Evolutionary conservation across 2,329 filamentous ascomycete species (phyloP).

Genomic region (Penicillium sp.): DNA sequence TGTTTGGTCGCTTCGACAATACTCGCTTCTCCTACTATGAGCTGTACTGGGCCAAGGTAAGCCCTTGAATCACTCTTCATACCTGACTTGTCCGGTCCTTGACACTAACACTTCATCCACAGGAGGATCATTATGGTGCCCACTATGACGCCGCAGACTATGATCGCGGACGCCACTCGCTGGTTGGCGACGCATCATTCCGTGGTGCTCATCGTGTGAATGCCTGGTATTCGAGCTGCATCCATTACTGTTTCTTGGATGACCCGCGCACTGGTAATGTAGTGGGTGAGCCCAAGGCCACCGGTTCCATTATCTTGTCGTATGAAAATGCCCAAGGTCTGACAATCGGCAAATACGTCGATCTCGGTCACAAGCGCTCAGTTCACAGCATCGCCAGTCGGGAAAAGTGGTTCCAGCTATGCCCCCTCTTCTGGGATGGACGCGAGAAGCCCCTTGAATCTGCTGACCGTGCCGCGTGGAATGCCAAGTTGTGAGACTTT

Average conservation of each 20-base stretch:
- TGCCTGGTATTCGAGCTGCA: slow-evolving; percentile 60
- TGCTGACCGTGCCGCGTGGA: slow-evolving; percentile 50
- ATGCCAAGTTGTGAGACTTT: slow-evolving; percentile 45
- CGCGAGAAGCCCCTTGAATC: slow-evolving; percentile 47
- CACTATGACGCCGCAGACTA: slow-evolving; percentile 59
- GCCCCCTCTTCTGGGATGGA: slow-evolving; percentile 54
- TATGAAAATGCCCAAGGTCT: slow-evolving; percentile 77
- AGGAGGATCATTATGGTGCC: slow-evolving; percentile 63
- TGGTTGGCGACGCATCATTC: slow-evolving; percentile 59
- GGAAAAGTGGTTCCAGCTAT: slow-evolving; percentile 41
- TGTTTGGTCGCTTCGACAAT: slow-evolving; percentile 72
- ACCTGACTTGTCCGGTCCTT: not conserved
- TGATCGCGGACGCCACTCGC: slow-evolving; percentile 62
- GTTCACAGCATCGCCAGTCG: slow-evolving; percentile 27
- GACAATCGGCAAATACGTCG: slow-evolving; percentile 70
- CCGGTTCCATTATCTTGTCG: slow-evolving; percentile 68
- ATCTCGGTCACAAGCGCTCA: slow-evolving; percentile 71
- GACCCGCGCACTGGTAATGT: slow-evolving; percentile 58
- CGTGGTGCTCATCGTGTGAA: slow-evolving; percentile 59
- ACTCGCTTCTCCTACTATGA: slow-evolving; percentile 76
- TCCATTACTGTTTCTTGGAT: slow-evolving; percentile 63
- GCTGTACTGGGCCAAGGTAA: slow-evolving; percentile 73
- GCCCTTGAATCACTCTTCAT: slow-evolving; percentile 12
- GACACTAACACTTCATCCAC: not conserved
- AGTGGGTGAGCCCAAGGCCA: slow-evolving; percentile 69